Conservation (phyloP, 1,284 basidiomycete genomes). For the Ceratobasidium sp. region DNA sequence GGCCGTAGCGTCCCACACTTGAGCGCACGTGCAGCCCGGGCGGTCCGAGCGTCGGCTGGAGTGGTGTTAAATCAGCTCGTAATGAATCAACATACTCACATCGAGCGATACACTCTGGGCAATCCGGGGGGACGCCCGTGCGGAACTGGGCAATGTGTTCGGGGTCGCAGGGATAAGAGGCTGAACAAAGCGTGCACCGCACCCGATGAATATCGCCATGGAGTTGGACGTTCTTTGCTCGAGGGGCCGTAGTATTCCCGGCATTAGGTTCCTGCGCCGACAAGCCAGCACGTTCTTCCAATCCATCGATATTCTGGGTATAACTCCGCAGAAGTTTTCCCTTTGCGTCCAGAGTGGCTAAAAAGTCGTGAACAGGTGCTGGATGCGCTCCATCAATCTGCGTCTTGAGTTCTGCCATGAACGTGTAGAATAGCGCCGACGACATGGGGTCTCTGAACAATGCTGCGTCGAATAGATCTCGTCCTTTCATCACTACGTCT, state of each 20-base stretch:
- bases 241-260: slow-evolving; percentile 63
- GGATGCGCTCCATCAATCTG: slow-evolving; percentile 82
- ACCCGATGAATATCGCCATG: slow-evolving; percentile 91
- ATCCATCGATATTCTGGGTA: slow-evolving; percentile 94
- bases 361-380: slow-evolving; percentile 86
- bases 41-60: slow-evolving; percentile 77
- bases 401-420: slow-evolving; percentile 87
- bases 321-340: slow-evolving; percentile 88
- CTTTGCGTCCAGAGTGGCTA: slow-evolving; percentile 82
- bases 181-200: slow-evolving; percentile 81
- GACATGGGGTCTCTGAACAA: slow-evolving; percentile 85
- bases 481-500: slow-evolving; percentile 81
- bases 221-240: slow-evolving; percentile 84
- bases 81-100: slow-evolving; percentile 61
- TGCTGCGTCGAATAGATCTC: slow-evolving; percentile 88
- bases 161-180: slow-evolving; percentile 69
- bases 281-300: slow-evolving; percentile 84
- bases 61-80: slow-evolving; percentile 6
- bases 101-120: slow-evolving; percentile 78
- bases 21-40: slow-evolving; percentile 78
- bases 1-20: slow-evolving; percentile 82
- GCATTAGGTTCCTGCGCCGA: slow-evolving; percentile 62
- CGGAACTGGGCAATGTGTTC: slow-evolving; percentile 69
- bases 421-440: slow-evolving; percentile 90
- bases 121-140: slow-evolving; percentile 74